Percentiles rank a stretch among this genome's conserved stretches.
These are phyloP conservation scores for Blechomonas ayalai DNA, from an alignment of 208 protist species.

Conservation along the genomic window DNA sequence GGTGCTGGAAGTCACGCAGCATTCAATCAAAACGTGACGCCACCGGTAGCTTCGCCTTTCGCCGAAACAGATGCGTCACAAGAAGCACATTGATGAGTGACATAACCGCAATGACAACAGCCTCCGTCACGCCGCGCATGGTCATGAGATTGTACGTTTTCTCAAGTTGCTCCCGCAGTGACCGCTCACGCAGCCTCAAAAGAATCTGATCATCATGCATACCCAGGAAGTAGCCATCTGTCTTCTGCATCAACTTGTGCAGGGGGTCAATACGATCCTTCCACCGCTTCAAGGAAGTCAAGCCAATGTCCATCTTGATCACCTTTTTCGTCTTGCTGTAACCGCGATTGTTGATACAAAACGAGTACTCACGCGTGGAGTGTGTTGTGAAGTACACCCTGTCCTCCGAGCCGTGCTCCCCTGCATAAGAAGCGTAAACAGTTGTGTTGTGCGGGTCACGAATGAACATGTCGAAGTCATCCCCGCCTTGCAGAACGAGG, in stretches of 20 bases:
- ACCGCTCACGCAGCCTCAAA: slow-evolving; percentile 51
- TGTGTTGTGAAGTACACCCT: slow-evolving; percentile 76
- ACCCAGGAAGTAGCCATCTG: slow-evolving; percentile 64
- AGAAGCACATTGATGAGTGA: slow-evolving; percentile 45
- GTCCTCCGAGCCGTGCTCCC: slow-evolving; percentile 62
- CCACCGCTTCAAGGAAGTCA: slow-evolving; percentile 72
- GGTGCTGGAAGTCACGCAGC: slow-evolving; percentile 1
- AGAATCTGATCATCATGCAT: slow-evolving; percentile 78
- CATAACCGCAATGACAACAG: slow-evolving; percentile 45
- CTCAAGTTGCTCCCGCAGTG: slow-evolving; percentile 53
- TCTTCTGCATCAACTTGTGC: slow-evolving; percentile 42
- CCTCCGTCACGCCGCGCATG: slow-evolving; percentile 46
- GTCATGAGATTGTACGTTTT: slow-evolving; percentile 43
- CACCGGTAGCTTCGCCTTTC: too few species aligned
- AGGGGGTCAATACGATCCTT: slow-evolving; percentile 74
- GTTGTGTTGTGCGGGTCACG: slow-evolving; percentile 44
- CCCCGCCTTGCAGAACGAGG: slow-evolving; percentile 43
- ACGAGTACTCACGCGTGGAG: slow-evolving; percentile 48
- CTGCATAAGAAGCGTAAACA: slow-evolving; percentile 65
- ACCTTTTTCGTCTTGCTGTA: slow-evolving; percentile 43
- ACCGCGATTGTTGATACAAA: slow-evolving; percentile 70
- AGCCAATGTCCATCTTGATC: slow-evolving; percentile 61
- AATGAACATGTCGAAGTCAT: slow-evolving; percentile 73
- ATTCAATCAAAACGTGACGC: not conserved
- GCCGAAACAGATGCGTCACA: slow-evolving; percentile 33